Conservation (phyloP, 129 eudicot species). For the Ambrosia trifida region DNA sequence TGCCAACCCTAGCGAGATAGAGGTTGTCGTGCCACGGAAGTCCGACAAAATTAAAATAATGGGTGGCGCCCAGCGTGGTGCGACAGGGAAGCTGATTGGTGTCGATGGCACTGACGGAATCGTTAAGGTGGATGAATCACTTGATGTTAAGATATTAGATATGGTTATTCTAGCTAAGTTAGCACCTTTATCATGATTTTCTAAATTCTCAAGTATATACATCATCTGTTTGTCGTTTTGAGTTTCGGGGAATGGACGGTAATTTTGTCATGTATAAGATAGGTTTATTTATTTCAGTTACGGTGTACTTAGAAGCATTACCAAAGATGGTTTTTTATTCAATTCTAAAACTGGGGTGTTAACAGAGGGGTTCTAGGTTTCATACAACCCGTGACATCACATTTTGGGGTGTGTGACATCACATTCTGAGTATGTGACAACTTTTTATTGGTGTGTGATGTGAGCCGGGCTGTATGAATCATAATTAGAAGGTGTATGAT, state of each 20-base stretch:
- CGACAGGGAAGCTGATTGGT: slow-evolving; percentile 88
- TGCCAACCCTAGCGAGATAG: slow-evolving; percentile 60
- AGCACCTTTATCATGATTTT: slow-evolving; percentile 38
- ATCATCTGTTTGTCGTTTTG: not conserved
- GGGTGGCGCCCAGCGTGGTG: slow-evolving; percentile 89
- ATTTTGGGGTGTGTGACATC: too few species aligned
- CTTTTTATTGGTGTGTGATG: too few species aligned
- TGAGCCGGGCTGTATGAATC: too few species aligned
- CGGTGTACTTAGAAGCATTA: not conserved
- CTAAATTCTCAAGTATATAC: slow-evolving; percentile 8
- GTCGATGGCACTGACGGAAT: slow-evolving; percentile 91
- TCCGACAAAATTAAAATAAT: slow-evolving; percentile 76
- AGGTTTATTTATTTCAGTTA: not conserved
- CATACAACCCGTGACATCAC: too few species aligned
- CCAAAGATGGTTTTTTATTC: not conserved
- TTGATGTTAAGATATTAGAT: slow-evolving; percentile 91
- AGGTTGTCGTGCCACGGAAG: slow-evolving; percentile 71
- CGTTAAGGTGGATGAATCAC: slow-evolving; percentile 74
- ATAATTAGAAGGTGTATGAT: too few species aligned
- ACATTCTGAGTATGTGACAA: too few species aligned
- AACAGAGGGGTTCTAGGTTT: too few species aligned
- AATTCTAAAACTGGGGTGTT: not conserved
- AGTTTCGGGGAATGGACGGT: not conserved
- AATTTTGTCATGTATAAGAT: not conserved
- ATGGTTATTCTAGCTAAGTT: slow-evolving; percentile 71